Evolutionary conservation across 2,329 filamentous ascomycete genomes (phyloP).

Genomic region (Periconia macrospinosa): DNA sequence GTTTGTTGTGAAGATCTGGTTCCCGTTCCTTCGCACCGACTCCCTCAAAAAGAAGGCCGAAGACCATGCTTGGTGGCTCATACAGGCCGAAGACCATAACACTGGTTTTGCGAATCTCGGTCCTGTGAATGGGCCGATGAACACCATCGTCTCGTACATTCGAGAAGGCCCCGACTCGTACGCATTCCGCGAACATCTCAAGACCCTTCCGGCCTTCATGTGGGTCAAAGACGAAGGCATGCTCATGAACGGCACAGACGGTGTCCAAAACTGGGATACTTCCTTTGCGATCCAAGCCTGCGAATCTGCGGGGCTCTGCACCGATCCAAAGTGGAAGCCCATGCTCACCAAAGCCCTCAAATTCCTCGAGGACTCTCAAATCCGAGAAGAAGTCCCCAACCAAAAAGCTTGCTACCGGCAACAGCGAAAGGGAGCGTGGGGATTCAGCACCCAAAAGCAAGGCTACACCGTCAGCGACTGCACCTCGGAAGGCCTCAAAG

Average conservation of each 20-base stretch:
- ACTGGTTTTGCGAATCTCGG: conserved; percentile 85
- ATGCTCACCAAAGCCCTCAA: conserved; percentile 82
- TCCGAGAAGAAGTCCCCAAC: conserved; percentile 77
- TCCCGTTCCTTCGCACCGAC: conserved; percentile 71
- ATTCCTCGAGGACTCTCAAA: conserved; percentile 90
- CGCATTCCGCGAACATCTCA: conserved; percentile 74
- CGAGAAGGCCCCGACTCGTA: conserved; percentile 75
- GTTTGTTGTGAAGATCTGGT: conserved; percentile 77
- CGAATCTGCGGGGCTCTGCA: conserved; percentile 75
- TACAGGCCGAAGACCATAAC: conserved; percentile 91
- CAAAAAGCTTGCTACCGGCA: conserved; percentile 85
- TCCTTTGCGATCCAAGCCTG: conserved; percentile 84
- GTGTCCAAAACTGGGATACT: conserved; percentile 98
- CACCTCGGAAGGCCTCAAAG: conserved; percentile 86
- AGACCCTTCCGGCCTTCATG: conserved; percentile 80
- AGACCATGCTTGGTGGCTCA: conserved; percentile 77
- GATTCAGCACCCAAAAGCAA: conserved; percentile 88
- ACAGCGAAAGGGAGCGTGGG: conserved; percentile 89
- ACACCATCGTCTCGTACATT: conserved; percentile 83
- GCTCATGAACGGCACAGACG: conserved; percentile 94
- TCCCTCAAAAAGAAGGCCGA: conserved; percentile 72
- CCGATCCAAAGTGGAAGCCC: conserved; percentile 73
- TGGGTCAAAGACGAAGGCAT: conserved; percentile 94
- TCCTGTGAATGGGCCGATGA: conserved; percentile 89
- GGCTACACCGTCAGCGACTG: conserved; percentile 97